These are phyloP conservation scores for Wickerhamiella cacticola DNA, from an alignment of 805 yeast genomes.

Conservation along the genomic window DNA sequence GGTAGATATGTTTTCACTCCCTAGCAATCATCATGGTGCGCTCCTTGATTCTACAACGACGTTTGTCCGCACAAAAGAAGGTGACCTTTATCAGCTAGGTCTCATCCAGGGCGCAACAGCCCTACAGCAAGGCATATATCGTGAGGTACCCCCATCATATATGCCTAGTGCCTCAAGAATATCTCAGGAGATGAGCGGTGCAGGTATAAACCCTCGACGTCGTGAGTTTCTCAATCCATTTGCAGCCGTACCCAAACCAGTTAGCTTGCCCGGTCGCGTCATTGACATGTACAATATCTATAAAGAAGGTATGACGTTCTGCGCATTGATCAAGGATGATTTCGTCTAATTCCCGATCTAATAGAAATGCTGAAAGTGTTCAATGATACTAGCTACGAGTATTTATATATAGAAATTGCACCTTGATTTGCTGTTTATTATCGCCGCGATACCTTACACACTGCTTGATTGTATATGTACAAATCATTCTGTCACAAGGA, in stretches of 20 bases:
- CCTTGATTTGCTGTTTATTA: too few relatives aligned
- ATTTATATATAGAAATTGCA: too few relatives aligned
- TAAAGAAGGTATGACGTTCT: constrained; percentile 2
- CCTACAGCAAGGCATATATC: not conserved
- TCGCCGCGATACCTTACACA: too few relatives aligned
- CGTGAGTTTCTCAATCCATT: constrained; percentile 9
- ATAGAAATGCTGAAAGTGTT: too few relatives aligned
- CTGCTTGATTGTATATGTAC: too few relatives aligned
- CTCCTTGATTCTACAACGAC: not conserved
- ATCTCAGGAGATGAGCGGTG: not conserved
- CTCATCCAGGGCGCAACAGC: not conserved
- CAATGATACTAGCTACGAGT: too few relatives aligned
- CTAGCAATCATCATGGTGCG: not conserved
- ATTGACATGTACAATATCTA: constrained; percentile 1
- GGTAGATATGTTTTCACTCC: not conserved
- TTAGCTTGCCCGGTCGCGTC: constrained; percentile 7
- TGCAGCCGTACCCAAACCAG: not conserved
- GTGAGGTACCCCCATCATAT: constrained; percentile 6
- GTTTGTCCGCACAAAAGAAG: constrained; percentile 5
- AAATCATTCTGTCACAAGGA: too few relatives aligned
- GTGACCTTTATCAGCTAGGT: constrained; percentile 8
- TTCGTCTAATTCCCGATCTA: not conserved
- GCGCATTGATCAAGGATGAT: constrained; percentile 9
- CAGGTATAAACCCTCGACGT: not conserved
- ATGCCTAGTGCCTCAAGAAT: not conserved